Percentiles rank a stretch among this genome's conserved stretches.
phyloP scores from a whole-genome alignment of 352 stramenopile species.

The Thraustochytrium sp. region DNA sequence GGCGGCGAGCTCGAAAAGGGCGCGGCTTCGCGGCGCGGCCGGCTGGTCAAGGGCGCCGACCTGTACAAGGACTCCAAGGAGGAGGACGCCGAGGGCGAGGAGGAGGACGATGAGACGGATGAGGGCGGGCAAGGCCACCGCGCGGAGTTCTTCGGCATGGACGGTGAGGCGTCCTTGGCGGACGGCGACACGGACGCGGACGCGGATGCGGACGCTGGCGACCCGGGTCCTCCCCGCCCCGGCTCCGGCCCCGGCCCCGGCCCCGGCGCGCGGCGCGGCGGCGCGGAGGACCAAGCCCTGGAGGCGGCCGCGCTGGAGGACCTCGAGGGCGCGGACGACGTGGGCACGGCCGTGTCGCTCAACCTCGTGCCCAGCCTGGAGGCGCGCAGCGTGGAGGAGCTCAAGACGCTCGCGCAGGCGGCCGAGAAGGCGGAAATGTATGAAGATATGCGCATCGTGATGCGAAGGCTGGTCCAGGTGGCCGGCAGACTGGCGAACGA shows the following conservation, averaged over 20 bases:
- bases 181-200: no score
- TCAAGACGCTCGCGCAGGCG: neutral
- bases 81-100: no score
- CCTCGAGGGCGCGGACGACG: neutral
- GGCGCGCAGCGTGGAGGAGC: neutral
- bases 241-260: neutral
- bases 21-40: no score
- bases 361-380: neutral
- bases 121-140: no score
- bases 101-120: no score
- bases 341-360: neutral
- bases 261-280: no score
- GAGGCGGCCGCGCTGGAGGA: neutral
- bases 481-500: neutral
- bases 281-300: neutral
- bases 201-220: neutral
- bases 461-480: neutral
- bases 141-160: no score
- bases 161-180: no score
- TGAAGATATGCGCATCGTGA: constrained; percentile 37
- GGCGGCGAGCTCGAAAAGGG: no score
- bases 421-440: constrained; percentile 18
- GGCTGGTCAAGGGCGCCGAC: no score
- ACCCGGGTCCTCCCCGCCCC: neutral
- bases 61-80: no score